Conservation (phyloP, 129 eudicot genomes). For the Ambrosia trifida region DNA sequence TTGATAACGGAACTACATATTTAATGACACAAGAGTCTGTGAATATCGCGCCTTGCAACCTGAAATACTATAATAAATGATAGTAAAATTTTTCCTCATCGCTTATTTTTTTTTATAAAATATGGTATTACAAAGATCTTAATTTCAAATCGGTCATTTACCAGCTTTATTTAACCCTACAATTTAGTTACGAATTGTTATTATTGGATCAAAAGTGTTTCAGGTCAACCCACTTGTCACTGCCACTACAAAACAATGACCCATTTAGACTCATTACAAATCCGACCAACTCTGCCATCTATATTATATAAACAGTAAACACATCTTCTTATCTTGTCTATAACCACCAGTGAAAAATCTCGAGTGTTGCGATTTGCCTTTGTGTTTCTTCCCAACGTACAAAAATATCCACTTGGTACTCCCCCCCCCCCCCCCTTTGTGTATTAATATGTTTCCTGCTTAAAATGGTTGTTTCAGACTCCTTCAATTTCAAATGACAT, state of each 20-base stretch:
- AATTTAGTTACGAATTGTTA: too few relatives aligned
- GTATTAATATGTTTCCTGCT: conserved; percentile 60
- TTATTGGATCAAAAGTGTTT: neutral
- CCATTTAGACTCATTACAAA: neutral
- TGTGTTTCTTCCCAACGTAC: conserved; percentile 67
- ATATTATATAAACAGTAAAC: conserved; percentile 6
- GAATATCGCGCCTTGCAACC: too few relatives aligned
- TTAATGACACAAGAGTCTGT: too few relatives aligned
- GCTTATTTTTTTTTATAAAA: too few relatives aligned
- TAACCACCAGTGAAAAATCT: conserved; percentile 87
- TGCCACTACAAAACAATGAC: neutral
- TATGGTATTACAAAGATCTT: too few relatives aligned
- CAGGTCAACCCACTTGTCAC: neutral
- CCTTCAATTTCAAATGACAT: too few relatives aligned
- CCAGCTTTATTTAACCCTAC: too few relatives aligned
- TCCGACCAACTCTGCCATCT: neutral
- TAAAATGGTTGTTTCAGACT: neutral
- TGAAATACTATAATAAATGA: too few relatives aligned
- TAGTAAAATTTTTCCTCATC: too few relatives aligned
- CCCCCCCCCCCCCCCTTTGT: conserved; percentile 35
- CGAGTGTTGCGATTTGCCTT: conserved; percentile 87
- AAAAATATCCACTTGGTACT: conserved; percentile 75
- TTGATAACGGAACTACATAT: too few relatives aligned
- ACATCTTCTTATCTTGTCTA: conserved; percentile 60
- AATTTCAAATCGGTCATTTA: too few relatives aligned